Evolutionary conservation across 768 basidiomycete species (phyloP).

Genomic region (Russula olivacea): DNA sequence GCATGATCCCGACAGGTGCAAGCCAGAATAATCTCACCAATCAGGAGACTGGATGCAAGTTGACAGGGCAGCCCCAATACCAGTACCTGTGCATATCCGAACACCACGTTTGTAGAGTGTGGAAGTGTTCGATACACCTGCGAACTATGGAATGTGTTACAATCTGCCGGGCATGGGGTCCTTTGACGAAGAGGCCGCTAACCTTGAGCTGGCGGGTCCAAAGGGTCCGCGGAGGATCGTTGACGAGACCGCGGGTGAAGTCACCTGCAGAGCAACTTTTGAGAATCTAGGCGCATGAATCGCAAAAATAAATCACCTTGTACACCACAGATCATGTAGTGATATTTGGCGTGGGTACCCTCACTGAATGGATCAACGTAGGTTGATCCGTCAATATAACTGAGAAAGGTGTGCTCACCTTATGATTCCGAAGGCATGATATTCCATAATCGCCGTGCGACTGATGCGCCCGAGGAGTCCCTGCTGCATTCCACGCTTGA

Average conservation of each 20-base stretch:
- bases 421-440: conserved; percentile 43
- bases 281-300: not conserved
- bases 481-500: conserved; percentile 43
- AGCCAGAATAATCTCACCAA: conserved; percentile 29
- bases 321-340: conserved; percentile 43
- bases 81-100: conserved; percentile 43
- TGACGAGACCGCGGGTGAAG: conserved; percentile 39
- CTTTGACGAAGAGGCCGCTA: not conserved
- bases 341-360: conserved; percentile 38
- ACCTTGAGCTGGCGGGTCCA: conserved; percentile 44
- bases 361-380: conserved; percentile 28
- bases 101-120: conserved; percentile 41
- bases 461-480: conserved; percentile 41
- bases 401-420: conserved; percentile 27
- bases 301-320: conserved; percentile 28
- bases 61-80: conserved; percentile 40
- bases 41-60: conserved; percentile 39
- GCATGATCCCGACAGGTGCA: not conserved
- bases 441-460: conserved; percentile 39
- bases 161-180: not conserved
- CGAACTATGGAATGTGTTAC: conserved; percentile 30
- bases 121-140: conserved; percentile 41
- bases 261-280: conserved; percentile 29
- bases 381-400: not conserved
- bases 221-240: conserved; percentile 36